Conservation (phyloP, 208 protist genomes). For the Trypanosomatidae sp. region DNA sequence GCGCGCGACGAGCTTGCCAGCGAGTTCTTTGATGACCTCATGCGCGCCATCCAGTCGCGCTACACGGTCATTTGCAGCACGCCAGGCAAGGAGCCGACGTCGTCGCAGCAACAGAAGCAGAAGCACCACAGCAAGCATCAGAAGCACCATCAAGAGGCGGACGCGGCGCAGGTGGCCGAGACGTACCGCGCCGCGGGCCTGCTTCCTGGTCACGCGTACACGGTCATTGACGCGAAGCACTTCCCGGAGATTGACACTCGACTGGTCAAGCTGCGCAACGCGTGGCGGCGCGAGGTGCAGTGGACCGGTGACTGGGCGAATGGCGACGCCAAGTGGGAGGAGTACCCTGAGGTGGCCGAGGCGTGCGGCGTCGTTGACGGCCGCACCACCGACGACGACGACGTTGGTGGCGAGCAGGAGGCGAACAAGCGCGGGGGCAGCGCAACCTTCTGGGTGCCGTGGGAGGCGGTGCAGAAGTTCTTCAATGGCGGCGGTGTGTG, state of each 20-base stretch:
- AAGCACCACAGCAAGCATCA: not conserved
- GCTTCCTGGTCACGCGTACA: slow-evolving; percentile 47
- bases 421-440: slow-evolving; percentile 25
- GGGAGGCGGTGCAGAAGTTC: slow-evolving; percentile 55
- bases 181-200: slow-evolving; percentile 45
- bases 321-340: slow-evolving; percentile 54
- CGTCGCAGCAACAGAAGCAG: not conserved
- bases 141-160: slow-evolving; percentile 1
- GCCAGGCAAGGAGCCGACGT: slow-evolving; percentile 18
- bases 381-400: too few species aligned
- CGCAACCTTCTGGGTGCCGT: slow-evolving; percentile 79
- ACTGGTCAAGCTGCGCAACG: slow-evolving; percentile 63
- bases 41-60: slow-evolving; percentile 11
- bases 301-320: slow-evolving; percentile 73
- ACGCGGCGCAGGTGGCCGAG: slow-evolving; percentile 10
- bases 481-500: slow-evolving; percentile 79
- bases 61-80: slow-evolving; percentile 72
- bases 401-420: too few species aligned
- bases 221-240: slow-evolving; percentile 40
- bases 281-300: slow-evolving; percentile 35
- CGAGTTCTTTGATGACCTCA: slow-evolving; percentile 39
- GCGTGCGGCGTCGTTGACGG: slow-evolving; percentile 53
- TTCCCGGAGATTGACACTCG: slow-evolving; percentile 29
- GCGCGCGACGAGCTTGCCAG: slow-evolving; percentile 8
- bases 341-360: slow-evolving; percentile 54